These are phyloP conservation scores for Aspergillus fumigatiaffinis DNA, from an alignment of 2,329 filamentous ascomycete species.

Conservation along the genomic window DNA sequence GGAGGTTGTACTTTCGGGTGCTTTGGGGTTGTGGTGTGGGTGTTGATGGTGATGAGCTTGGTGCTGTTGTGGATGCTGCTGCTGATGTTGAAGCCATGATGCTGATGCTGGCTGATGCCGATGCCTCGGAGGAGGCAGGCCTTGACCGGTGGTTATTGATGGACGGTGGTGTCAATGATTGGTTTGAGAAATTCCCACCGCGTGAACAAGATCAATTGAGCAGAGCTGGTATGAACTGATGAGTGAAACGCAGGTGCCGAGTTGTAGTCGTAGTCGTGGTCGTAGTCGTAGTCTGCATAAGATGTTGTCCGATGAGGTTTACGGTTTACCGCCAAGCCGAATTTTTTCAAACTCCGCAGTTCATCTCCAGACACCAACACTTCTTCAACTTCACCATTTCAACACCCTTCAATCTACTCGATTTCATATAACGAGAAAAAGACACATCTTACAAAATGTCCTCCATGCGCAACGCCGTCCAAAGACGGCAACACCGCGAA, in stretches of 20 bases:
- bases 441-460: slow-evolving; percentile 43
- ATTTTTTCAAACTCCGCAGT: not conserved
- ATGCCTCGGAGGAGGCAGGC: not conserved
- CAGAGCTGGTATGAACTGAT: not conserved
- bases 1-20: slow-evolving; percentile 39
- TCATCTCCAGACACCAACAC: not conserved
- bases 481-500: slow-evolving; percentile 83
- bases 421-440: not conserved
- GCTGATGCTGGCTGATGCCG: slow-evolving; percentile 10
- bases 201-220: not conserved
- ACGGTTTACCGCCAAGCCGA: not conserved
- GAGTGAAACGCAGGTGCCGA: not conserved
- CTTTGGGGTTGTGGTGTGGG: slow-evolving; percentile 15
- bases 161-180: no score
- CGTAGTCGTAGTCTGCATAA: not conserved
- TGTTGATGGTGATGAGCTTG: slow-evolving; percentile 13
- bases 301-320: not conserved
- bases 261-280: no score
- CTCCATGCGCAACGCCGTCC: slow-evolving; percentile 60
- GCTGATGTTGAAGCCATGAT: slow-evolving; percentile 14
- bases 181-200: not conserved
- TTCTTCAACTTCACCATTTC: not conserved
- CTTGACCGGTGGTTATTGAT: no score
- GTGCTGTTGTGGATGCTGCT: slow-evolving; percentile 20
- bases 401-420: not conserved